These are phyloP conservation scores for Cairneyella variabilis DNA, from an alignment of 495 filamentous ascomycete species.

Conservation along the genomic window DNA sequence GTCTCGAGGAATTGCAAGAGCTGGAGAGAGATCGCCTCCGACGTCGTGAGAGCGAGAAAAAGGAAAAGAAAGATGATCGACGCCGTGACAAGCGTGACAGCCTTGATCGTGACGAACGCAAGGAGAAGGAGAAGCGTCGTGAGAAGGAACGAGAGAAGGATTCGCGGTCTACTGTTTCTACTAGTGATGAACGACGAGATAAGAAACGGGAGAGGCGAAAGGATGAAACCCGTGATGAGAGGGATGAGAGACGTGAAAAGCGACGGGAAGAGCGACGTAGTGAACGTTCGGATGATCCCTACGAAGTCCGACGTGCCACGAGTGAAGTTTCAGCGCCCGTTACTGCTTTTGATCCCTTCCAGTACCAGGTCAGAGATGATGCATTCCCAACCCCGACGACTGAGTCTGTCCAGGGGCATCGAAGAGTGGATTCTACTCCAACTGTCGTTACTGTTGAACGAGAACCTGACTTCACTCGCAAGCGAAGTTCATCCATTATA, in stretches of 20 bases:
- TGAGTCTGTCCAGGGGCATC: conserved; percentile 15
- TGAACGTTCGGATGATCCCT: conserved; percentile 15
- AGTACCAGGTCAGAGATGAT: conserved; percentile 45
- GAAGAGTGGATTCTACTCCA: conserved; percentile 26
- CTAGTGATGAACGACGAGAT: neutral
- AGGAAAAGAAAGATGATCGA: conserved; percentile 14
- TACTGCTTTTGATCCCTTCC: conserved; percentile 42
- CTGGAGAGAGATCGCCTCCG: conserved; percentile 18
- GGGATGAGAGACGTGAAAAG: conserved; percentile 20
- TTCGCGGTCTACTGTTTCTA: neutral
- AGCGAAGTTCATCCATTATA: conserved; percentile 21
- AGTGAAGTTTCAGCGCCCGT: conserved; percentile 15
- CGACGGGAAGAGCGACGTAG: conserved; percentile 27
- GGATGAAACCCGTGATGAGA: conserved; percentile 24
- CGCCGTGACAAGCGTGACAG: neutral
- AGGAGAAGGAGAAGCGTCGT: conserved; percentile 6
- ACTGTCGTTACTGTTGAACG: conserved; percentile 41
- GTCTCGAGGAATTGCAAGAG: neutral
- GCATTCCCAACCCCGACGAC: conserved; percentile 37
- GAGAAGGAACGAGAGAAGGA: conserved; percentile 4
- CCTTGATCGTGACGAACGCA: conserved; percentile 3
- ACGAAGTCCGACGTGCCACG: conserved; percentile 11
- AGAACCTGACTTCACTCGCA: conserved; percentile 37
- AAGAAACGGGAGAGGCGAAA: neutral
- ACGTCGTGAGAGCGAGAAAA: conserved; percentile 18